Base-by-base conservation (phyloP, 1,284 basidiomycete species). In the Takashimella tepidaria region DNA sequence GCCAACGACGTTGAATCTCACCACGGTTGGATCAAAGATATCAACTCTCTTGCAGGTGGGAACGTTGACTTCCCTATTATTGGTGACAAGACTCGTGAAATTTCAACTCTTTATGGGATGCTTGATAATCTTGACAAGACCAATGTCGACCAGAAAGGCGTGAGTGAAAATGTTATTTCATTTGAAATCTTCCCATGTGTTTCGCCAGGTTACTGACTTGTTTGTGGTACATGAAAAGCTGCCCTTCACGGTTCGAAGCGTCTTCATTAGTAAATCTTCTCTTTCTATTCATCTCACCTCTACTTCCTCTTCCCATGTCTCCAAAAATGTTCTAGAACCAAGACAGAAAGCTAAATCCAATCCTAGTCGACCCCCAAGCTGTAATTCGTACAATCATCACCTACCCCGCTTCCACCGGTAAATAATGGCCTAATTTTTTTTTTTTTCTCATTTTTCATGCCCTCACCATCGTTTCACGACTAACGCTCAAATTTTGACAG, bases 21-120 rank as follows among this genome's bases (percentile, higher is more conserved):
- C 80, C 76, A 86, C 62, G 80, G 82, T 57, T 99, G 95, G 95
- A 86, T 97, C 62, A 74, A 88, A 73, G 95, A 98, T 75, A 92
- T 93, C 78, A 87, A 93, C 71, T 84, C 87, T 52, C 86, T 85
- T 49, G 66, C 68, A 65, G 61, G 64, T 26, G 55, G 57, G 4
- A 87, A 87, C 16, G 85, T 98, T 61, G 77, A 86, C 61, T 98
- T 91, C 83, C 96, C 95, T 57, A 98, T 98, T 76, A 96, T 99
- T 62, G 93, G 90, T 53, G 95, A 98, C 73, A 81, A 83, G 48
- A 87, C 92, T 70, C 84, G 96, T 72, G 86, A 85, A 74, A 82
- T 97, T 53, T 87, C 91, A 16, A 84, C 83, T 42, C 63, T 76
- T 16, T 78, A 78, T 60, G 77, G 72, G 75, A 98, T 98, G 96